phyloP scores from a whole-genome alignment of 1,284 basidiomycete genomes.

The Malassezia equina region DNA sequence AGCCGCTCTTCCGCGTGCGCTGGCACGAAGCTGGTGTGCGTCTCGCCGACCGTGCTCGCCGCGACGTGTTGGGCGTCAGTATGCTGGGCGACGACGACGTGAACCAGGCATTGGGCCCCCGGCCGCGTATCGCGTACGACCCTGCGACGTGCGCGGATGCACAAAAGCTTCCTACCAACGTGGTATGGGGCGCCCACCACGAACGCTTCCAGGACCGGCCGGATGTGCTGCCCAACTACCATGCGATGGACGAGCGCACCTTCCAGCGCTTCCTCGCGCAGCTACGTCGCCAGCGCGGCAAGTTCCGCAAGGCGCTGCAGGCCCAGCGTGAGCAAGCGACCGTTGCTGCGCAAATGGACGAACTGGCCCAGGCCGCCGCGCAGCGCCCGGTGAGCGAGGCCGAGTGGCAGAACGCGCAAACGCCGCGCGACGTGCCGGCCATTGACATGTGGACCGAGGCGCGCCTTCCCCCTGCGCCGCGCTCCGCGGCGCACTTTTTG shows the following conservation, averaged over 20 bases:
- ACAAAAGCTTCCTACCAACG: conserved; percentile 1
- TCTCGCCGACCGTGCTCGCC: conserved; percentile 17
- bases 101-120: conserved; percentile 18
- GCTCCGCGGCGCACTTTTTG: conserved; percentile 26
- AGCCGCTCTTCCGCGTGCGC: conserved; percentile 32
- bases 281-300: conserved; percentile 21
- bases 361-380: conserved; percentile 20
- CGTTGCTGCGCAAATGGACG: conserved; percentile 21
- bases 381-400: conserved; percentile 21
- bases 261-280: conserved; percentile 29
- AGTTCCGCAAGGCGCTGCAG: conserved; percentile 19
- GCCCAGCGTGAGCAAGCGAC: conserved; percentile 20
- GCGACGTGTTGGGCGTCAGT: conserved; percentile 9
- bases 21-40: conserved; percentile 33
- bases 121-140: conserved; percentile 22
- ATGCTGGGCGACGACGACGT: conserved; percentile 15
- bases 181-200: conserved; percentile 19
- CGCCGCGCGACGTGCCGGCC: conserved; percentile 7
- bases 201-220: conserved; percentile 22
- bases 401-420: conserved; percentile 11
- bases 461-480: conserved; percentile 20
- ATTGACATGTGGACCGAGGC: conserved; percentile 26
- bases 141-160: conserved; percentile 2
- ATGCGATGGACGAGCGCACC: conserved; percentile 24
- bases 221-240: conserved; percentile 36